Evolutionary conservation across 106 monocot species (phyloP).

Genomic region (Acorus calamus): DNA sequence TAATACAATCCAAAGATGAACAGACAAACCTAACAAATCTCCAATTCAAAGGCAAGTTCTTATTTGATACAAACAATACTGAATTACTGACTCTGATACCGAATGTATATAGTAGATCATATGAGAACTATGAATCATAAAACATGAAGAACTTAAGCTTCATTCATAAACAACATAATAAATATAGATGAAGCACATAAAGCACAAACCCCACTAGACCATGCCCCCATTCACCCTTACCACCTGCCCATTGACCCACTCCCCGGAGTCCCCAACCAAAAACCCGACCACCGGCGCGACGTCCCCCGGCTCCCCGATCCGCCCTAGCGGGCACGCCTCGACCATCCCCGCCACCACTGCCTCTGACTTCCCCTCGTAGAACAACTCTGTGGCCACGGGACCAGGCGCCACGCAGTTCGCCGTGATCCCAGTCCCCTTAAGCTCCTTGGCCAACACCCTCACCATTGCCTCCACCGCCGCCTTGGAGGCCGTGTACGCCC

Average conservation of each 20-base stretch:
- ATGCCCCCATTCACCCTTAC: constrained; percentile 45
- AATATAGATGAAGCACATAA: no score
- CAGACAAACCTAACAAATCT: no score
- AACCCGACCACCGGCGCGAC: constrained; percentile 64
- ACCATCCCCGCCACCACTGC: constrained; percentile 14
- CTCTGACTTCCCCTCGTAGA: constrained; percentile 41
- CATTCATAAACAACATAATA: no score
- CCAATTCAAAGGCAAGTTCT: no score
- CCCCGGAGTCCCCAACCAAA: constrained; percentile 28
- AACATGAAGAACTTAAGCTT: no score
- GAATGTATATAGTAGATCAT: no score
- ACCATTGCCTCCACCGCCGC: constrained; percentile 63
- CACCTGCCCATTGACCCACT: constrained; percentile 75
- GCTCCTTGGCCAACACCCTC: constrained; percentile 46
- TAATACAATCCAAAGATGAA: no score
- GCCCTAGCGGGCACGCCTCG: constrained; percentile 17
- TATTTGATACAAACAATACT: no score
- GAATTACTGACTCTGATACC: no score
- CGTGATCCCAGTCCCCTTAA: constrained; percentile 31
- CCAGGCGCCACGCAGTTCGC: constrained; percentile 68
- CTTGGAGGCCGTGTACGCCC: constrained; percentile 51
- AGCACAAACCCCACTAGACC: constrained; percentile 1
- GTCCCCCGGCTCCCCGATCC: constrained; percentile 41
- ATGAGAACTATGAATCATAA: no score
- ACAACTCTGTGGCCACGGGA: constrained; percentile 39